phyloP scores from a whole-genome alignment of 148 eudicot species.

The Amaranthus palmeri region DNA sequence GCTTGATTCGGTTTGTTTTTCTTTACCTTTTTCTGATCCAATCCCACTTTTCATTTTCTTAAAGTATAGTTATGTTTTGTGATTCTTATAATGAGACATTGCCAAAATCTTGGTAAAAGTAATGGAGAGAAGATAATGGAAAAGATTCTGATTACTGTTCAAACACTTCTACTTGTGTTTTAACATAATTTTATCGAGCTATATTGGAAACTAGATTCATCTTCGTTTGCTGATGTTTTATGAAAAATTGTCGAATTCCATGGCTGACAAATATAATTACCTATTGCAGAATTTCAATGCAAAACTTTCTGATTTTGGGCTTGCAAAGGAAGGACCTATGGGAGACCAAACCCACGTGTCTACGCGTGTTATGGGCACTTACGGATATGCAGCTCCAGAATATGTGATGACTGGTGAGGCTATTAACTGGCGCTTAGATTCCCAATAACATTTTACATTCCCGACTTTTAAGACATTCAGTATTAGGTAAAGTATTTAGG shows the following conservation, averaged over 20 bases:
- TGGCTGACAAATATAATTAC: constrained; percentile 10
- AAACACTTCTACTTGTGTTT: not conserved
- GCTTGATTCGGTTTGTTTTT: constrained; percentile 51
- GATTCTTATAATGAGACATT: not conserved
- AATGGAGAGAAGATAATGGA: not conserved
- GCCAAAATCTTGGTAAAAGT: no score
- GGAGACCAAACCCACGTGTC: constrained; percentile 87
- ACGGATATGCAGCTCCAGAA: constrained; percentile 94
- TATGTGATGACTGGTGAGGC: constrained; percentile 75
- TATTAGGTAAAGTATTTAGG: no score
- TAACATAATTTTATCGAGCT: not conserved
- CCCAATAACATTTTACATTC: not conserved
- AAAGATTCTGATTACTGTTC: constrained; percentile 5
- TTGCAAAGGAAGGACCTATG: constrained; percentile 83
- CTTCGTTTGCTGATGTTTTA: not conserved
- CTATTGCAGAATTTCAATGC: constrained; percentile 67
- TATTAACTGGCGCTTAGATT: not conserved
- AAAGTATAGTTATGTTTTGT: not conserved
- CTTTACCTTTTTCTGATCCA: not conserved
- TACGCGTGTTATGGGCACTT: constrained; percentile 90
- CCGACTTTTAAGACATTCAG: not conserved
- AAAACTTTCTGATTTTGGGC: constrained; percentile 88
- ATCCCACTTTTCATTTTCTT: not conserved
- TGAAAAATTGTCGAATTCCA: not conserved
- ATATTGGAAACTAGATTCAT: not conserved